phyloP scores from a whole-genome alignment of 495 filamentous ascomycete genomes.

The Platismatia glauca region DNA sequence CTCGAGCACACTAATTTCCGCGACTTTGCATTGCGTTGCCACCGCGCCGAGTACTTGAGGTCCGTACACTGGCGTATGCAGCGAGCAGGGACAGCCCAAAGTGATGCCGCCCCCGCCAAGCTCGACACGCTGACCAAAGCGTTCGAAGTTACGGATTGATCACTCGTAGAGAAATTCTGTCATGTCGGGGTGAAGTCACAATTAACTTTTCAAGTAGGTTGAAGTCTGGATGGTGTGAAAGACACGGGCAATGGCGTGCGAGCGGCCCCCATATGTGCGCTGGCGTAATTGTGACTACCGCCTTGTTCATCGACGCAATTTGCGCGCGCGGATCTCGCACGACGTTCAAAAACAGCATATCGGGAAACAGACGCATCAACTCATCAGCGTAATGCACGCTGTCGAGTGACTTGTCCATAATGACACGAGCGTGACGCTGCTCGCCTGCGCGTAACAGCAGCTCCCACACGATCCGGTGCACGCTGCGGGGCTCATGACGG shows the following conservation, averaged over 20 bases:
- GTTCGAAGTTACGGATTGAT: no score
- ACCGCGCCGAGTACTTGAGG: slow-evolving; percentile 4
- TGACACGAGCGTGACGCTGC: neutral
- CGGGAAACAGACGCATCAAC: slow-evolving; percentile 2
- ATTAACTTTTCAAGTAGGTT: no score
- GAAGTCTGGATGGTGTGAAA: no score
- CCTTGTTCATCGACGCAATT: slow-evolving; percentile 3
- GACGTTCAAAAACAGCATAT: slow-evolving; percentile 1
- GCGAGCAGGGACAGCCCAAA: no score
- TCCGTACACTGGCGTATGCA: neutral
- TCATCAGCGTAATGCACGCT: slow-evolving; percentile 2
- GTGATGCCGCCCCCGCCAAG: no score
- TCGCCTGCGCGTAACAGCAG: neutral
- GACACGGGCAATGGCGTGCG: no score
- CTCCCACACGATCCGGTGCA: slow-evolving; percentile 3
- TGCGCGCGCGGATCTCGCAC: slow-evolving; percentile 2
- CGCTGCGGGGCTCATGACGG: slow-evolving; percentile 2
- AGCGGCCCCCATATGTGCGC: no score
- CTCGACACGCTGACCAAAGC: no score
- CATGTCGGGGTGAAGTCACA: no score
- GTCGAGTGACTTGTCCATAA: slow-evolving; percentile 1
- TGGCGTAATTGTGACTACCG: neutral
- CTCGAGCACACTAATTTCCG: slow-evolving; percentile 5
- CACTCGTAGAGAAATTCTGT: no score
- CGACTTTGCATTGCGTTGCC: slow-evolving; percentile 7